Base-by-base conservation (phyloP, 306 rosid species). In the Casuarina cunninghamiana region DNA sequence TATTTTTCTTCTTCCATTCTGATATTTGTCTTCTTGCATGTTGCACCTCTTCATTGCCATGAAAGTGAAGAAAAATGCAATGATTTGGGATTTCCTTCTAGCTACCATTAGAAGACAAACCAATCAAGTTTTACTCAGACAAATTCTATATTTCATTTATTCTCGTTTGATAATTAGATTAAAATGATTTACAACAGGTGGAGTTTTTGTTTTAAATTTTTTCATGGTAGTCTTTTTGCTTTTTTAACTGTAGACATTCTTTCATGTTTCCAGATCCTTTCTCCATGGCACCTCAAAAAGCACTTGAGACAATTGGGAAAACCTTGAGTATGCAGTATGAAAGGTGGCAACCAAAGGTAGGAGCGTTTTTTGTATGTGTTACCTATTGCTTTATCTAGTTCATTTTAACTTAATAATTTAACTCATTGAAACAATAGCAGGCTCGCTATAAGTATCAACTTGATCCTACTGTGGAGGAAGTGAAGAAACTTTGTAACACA, bases 311-410 rank as follows among this genome's bases (percentile, higher is more conserved):
- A 75, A 96, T 96, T 84, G 99, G 99, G 53, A 93, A 88, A 84
- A 85, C 85, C 45, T 88, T 96, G 93, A 91, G 84, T 81, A 81
- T 75, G 53, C 99, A 96, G 84, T 96, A 96, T 83, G 98, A 93
- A 84, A 93, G 99, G 87, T 96, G 99, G 99, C 98, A 93, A 85
- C 98, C 99, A 37, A 90, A 86, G 98, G 99, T 96, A 86, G 50
- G 85, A 63, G 77, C 53, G 76, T 53, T 63, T 53, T 71, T 84
- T 37, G 41, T 49, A 50, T 62, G 69, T 81, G 61, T 66, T 38
- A 19, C 69, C 43, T 37, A 12, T 71, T 80, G 63, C 43, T 38
- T 79, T 79, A 62, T 81, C 50, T 74, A 60, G 44, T 83, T 70
- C 73, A 43, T 62, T 79, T 55, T 76, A 77, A 48, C 51, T 13